phyloP scores from a whole-genome alignment of 1,284 basidiomycete genomes.

The Ceratobasidium sp. region DNA sequence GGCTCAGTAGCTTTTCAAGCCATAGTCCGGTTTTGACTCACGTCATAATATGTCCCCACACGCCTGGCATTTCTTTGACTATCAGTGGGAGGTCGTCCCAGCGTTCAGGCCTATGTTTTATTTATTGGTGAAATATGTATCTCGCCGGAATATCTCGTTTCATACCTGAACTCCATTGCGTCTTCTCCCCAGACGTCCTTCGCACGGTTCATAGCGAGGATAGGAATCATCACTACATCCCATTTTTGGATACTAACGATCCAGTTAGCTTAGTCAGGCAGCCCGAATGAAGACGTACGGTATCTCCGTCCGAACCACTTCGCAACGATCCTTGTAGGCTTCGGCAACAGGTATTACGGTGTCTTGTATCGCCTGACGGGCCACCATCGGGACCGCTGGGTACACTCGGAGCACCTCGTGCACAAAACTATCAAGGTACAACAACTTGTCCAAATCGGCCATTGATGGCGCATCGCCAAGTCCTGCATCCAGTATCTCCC shows the following conservation, averaged over 20 bases:
- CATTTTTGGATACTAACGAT: slow-evolving; percentile 31
- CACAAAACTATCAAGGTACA: slow-evolving; percentile 59
- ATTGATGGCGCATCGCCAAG: slow-evolving; percentile 62
- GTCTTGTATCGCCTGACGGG: slow-evolving; percentile 53
- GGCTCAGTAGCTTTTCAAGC: not conserved
- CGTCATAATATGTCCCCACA: slow-evolving; percentile 71
- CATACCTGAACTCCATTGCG: slow-evolving; percentile 46
- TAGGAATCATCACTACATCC: slow-evolving; percentile 35
- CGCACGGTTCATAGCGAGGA: slow-evolving; percentile 40
- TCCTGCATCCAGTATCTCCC: slow-evolving; percentile 68
- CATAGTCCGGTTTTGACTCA: slow-evolving; percentile 61
- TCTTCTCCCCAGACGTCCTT: slow-evolving; percentile 21
- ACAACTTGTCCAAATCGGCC: slow-evolving; percentile 57
- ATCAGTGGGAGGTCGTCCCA: slow-evolving; percentile 68
- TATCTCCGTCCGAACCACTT: slow-evolving; percentile 59
- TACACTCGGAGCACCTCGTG: slow-evolving; percentile 56
- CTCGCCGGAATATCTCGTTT: not conserved
- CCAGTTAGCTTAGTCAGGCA: not conserved
- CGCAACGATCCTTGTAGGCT: slow-evolving; percentile 62
- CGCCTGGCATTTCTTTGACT: slow-evolving; percentile 66
- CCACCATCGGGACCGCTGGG: slow-evolving; percentile 50
- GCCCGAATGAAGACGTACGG: slow-evolving; percentile 51
- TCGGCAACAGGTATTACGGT: slow-evolving; percentile 58
- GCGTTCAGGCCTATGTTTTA: slow-evolving; percentile 66
- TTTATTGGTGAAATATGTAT: not conserved